phyloP scores from a whole-genome alignment of 2,329 filamentous ascomycete genomes.

The Diaporthe velutina region DNA sequence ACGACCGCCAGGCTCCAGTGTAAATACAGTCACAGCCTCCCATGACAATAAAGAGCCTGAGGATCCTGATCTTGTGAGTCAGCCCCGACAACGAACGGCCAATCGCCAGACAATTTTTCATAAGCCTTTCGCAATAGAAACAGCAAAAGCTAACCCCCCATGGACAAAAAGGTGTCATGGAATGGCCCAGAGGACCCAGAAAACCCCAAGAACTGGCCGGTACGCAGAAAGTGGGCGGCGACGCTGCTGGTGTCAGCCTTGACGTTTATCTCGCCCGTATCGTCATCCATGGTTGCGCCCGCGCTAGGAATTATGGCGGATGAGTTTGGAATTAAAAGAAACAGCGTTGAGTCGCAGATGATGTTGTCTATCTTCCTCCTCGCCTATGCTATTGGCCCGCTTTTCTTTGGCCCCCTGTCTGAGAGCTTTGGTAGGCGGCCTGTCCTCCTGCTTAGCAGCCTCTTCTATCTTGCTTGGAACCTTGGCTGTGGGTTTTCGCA shows the following conservation, averaged over 20 bases:
- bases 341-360: slow-evolving; percentile 54
- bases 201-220: slow-evolving; percentile 55
- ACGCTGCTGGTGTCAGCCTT: slow-evolving; percentile 61
- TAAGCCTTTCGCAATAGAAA: neutral
- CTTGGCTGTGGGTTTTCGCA: neutral
- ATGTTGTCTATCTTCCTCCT: slow-evolving; percentile 66
- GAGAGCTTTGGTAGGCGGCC: slow-evolving; percentile 68
- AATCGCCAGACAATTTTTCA: neutral
- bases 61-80: neutral
- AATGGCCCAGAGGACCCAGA: slow-evolving; percentile 51
- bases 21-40: neutral
- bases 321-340: slow-evolving; percentile 55
- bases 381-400: slow-evolving; percentile 65
- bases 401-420: slow-evolving; percentile 64
- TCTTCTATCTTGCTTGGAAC: neutral
- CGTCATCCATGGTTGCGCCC: slow-evolving; percentile 59
- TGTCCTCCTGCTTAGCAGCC: slow-evolving; percentile 60
- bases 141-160: neutral
- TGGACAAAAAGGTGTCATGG: neutral
- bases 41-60: neutral
- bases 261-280: slow-evolving; percentile 65
- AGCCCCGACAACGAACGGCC: neutral
- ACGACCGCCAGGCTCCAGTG: neutral
- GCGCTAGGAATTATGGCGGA: slow-evolving; percentile 50
- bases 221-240: slow-evolving; percentile 59